These are phyloP conservation scores for Syzygium aqueum DNA, from an alignment of 345 rosid species.

Conservation along the genomic window DNA sequence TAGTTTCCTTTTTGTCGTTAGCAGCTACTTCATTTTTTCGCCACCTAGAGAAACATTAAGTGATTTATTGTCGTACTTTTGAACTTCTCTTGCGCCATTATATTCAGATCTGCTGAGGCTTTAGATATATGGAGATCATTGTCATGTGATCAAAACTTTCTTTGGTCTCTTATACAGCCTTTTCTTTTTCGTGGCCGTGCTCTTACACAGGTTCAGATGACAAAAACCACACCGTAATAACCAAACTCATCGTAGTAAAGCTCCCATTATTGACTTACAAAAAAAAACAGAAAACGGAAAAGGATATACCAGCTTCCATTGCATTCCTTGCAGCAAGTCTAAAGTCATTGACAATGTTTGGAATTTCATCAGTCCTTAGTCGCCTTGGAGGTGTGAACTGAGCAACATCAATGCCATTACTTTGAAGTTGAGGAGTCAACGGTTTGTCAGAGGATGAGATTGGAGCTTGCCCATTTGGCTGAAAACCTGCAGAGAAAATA, in stretches of 20 bases:
- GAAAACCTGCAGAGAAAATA: conserved; percentile 23
- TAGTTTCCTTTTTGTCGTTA: neutral
- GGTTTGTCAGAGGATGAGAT: conserved; percentile 51
- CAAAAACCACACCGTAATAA: neutral
- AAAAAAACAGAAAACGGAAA: neutral
- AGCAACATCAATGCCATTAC: conserved; percentile 31
- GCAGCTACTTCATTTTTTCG: neutral
- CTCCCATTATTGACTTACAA: neutral
- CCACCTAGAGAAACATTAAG: neutral
- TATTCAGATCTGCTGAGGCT: neutral
- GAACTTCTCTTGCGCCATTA: neutral
- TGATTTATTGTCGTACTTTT: neutral
- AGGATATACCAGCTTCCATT: conserved; percentile 52
- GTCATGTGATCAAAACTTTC: neutral
- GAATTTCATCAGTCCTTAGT: conserved; percentile 55
- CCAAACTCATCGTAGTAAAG: neutral
- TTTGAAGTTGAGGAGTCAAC: conserved; percentile 25
- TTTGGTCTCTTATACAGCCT: neutral
- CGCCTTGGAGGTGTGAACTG: conserved; percentile 47
- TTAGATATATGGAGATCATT: neutral
- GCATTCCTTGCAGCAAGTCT: conserved; percentile 76
- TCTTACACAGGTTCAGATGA: neutral
- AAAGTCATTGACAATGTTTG: conserved; percentile 54
- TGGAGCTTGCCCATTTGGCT: conserved; percentile 63
- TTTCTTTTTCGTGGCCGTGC: neutral